Base-by-base conservation (phyloP, 257 asterid genomes). In the Solanum paucissectum region DNA sequence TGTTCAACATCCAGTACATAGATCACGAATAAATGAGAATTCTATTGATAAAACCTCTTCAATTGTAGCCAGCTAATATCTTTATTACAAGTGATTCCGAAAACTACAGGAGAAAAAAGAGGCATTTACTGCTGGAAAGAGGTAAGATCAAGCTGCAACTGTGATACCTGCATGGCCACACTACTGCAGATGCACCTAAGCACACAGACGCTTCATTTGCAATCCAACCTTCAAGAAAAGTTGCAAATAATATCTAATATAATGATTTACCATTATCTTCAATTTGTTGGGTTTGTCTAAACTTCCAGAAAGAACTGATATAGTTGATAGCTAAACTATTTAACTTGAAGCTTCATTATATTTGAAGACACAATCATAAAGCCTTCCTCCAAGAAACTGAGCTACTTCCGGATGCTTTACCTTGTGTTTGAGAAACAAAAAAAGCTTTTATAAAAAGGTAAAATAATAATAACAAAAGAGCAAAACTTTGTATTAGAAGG, bases 331-430 rank as follows among this genome's bases (percentile, higher is more conserved):
- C 86, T 29, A 29, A 79, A 49, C 81, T 42, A 40, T 34, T 86
- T 49, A 86, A 49, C 74, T 62, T 62, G 38, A 86, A 73, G 69
- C 58, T 62, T 94, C 95, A 25, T 93, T 94, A 93, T 73, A 96
- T 91, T 97, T 96, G 95, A 97, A 94, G 83, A 97, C 99, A 58
- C 99, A 97, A 87, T 97, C 99, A 83, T 97, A 97, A 44, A 97
- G 95, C 87, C 99, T 92, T 88, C 99, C 99, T 52, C 99, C 99
- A 13, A 97, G 99, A 90, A 97, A 97, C 92, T 97, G 96, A 34
- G 99, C 99, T 75, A 97, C 99, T 91, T 97, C 99, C 9, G 62
- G 91, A 91, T 97, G 99, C 94, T 97, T 97, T 91, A 97, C 99
- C 99, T 97, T 97, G 95, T 86, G 75, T 81, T 72, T 36, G 87